Base-by-base conservation (phyloP, 192 early-diverging fungal genomes). In the Lunasporangiospora selenospora region DNA sequence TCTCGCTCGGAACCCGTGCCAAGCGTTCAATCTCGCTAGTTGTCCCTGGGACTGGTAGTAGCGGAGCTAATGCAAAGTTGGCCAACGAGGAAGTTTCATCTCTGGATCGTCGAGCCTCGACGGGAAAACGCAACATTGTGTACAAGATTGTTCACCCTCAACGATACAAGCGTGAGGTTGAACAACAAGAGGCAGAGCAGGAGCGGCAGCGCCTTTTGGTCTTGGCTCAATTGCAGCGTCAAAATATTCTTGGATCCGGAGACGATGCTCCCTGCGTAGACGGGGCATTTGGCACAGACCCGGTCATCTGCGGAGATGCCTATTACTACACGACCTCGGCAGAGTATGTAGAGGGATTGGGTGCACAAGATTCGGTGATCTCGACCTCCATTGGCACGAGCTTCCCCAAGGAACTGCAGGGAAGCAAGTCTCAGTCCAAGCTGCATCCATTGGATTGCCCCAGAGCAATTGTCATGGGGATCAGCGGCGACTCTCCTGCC, bases 101-200 rank as follows among this genome's bases (percentile, higher is more conserved):
- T 16, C 19, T 62, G 37, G 59, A 49, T 4, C 59, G 59, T 11
- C 47, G 29, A 6, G 59, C 38, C 13, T 62, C 59, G 24, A 18
- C 18, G 1, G 30, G 37, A 19, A 49, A 21, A 15, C 49, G 41
- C 21, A 47, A 62, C 53, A 56, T 53, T 31, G 58, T 73, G 41
- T 73, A 73, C 50, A 41, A 61, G 42, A 63, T 73, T 31, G 69
- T 58, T n/a, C 69, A 73, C 13, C 69, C 69, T 33, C 69, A 73
- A 30, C 45, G 69, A 4, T 73, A 73, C 55, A 73, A 58, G 30
- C 69, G 69, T 6, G 69, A 73, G 42, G 7, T 73, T 44, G 60
- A 73, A 37, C 48, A 73, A 16, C 54, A 73, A 13, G 16, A 40
- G 7, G 31, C 53, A 11, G 48, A 62, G 8, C 48, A 52, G 19